Conservation (phyloP, 768 basidiomycete species). For the Rhizopogon vulgaris region DNA sequence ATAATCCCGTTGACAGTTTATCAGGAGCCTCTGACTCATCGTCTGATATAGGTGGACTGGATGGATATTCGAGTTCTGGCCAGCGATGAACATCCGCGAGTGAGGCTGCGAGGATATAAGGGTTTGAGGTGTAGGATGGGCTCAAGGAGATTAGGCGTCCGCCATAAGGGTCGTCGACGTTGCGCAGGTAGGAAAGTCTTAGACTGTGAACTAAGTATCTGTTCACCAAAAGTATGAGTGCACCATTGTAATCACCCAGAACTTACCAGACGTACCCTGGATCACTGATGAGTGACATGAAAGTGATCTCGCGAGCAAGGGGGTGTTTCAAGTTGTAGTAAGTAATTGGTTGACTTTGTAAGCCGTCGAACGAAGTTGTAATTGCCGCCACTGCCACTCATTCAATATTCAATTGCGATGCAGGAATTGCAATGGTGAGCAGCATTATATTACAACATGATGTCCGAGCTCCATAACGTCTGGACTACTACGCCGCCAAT, state of each 20-base stretch:
- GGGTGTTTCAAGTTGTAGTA: no score
- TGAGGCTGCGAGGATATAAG: conserved; percentile 74
- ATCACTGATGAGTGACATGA: conserved; percentile 61
- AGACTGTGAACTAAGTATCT: conserved; percentile 80
- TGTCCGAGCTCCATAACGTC: no score
- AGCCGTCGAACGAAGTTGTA: no score
- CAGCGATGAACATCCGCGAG: conserved; percentile 75
- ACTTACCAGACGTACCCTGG: conserved; percentile 39
- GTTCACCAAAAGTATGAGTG: conserved; percentile 1
- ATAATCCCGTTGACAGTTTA: conserved; percentile 29
- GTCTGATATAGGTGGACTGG: conserved; percentile 68
- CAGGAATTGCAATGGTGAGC: no score
- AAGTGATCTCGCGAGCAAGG: no score
- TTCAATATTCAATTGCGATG: no score
- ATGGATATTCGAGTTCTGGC: conserved; percentile 75
- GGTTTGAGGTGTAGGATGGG: conserved; percentile 71
- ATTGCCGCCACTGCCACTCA: no score
- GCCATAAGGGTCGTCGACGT: conserved; percentile 83
- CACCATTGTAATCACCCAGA: not conserved
- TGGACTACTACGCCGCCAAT: no score
- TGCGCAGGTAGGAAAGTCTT: conserved; percentile 81
- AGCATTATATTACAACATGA: no score
- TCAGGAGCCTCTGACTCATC: conserved; percentile 50
- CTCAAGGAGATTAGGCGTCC: conserved; percentile 75
- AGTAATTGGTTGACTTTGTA: no score